phyloP scores from a whole-genome alignment of 805 yeast species.

The Saccharomycopsis malanga region DNA sequence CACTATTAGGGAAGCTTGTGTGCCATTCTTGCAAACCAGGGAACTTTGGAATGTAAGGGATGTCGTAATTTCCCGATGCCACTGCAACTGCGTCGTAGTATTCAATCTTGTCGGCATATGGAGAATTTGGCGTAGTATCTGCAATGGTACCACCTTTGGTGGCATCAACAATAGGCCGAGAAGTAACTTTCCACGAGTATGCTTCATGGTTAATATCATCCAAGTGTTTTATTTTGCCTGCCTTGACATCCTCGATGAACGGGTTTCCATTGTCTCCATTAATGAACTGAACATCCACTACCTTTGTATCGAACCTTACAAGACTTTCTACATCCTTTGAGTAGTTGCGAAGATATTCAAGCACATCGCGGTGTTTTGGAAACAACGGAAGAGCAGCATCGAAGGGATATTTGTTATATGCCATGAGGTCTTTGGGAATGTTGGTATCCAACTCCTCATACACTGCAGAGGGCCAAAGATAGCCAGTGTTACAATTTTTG shows the following conservation, averaged over 20 bases:
- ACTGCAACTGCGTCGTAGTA: conserved; percentile 54
- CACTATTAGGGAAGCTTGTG: conserved; percentile 36
- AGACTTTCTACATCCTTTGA: conserved; percentile 35
- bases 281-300: conserved; percentile 32
- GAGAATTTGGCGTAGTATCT: conserved; percentile 19
- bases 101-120: conserved; percentile 24
- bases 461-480: conserved; percentile 47
- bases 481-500: conserved; percentile 21
- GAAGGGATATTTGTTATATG: conserved; percentile 48
- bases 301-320: conserved; percentile 43
- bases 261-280: not conserved
- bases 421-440: conserved; percentile 60
- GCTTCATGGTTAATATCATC: conserved; percentile 3
- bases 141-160: conserved; percentile 30
- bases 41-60: conserved; percentile 52
- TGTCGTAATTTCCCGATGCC: conserved; percentile 58
- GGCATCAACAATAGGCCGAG: conserved; percentile 29
- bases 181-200: conserved; percentile 39
- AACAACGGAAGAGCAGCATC: conserved; percentile 41
- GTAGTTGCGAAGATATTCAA: conserved; percentile 53
- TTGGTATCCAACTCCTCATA: conserved; percentile 67
- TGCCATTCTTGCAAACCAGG: conserved; percentile 47
- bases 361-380: conserved; percentile 56
- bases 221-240: conserved; percentile 6
- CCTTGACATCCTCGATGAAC: not conserved